Conservation (phyloP, 371 early-diverging fungal species). For the Basidiobolus meristosporus region DNA sequence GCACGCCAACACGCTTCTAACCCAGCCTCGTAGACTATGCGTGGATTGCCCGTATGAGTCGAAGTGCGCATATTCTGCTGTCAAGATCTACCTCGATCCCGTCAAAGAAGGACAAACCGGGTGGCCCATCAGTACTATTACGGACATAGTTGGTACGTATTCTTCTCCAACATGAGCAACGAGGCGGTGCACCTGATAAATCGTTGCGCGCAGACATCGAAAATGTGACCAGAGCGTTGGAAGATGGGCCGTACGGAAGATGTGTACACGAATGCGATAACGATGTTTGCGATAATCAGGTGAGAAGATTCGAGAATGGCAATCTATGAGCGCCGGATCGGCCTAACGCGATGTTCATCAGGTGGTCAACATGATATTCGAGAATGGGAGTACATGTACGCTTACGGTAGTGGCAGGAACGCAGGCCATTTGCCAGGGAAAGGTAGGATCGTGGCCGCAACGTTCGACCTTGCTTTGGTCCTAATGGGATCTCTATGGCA, state of each 20-base stretch:
- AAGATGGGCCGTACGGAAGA: constrained; percentile 23
- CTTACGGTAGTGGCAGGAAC: constrained; percentile 4
- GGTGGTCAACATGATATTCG: constrained; percentile 5
- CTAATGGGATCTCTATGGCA: not conserved
- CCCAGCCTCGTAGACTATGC: too few relatives aligned
- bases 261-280: constrained; percentile 42
- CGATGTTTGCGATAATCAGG: constrained; percentile 36
- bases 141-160: constrained; percentile 7
- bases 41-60: constrained; percentile 17
- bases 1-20: too few relatives aligned
- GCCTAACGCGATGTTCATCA: not conserved
- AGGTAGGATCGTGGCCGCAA: not conserved
- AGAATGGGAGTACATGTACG: constrained; percentile 1
- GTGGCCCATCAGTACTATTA: constrained; percentile 19
- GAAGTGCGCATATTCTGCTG: constrained; percentile 29
- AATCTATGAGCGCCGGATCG: not conserved
- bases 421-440: constrained; percentile 1
- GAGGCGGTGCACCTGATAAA: not conserved
- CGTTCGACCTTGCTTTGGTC: not conserved
- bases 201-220: constrained; percentile 11
- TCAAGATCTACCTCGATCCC: constrained; percentile 19
- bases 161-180: not conserved
- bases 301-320: constrained; percentile 1
- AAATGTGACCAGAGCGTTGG: constrained; percentile 14
- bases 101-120: constrained; percentile 9